phyloP scores from a whole-genome alignment of 805 yeast species.

The Nakazawaea wickerhamii region DNA sequence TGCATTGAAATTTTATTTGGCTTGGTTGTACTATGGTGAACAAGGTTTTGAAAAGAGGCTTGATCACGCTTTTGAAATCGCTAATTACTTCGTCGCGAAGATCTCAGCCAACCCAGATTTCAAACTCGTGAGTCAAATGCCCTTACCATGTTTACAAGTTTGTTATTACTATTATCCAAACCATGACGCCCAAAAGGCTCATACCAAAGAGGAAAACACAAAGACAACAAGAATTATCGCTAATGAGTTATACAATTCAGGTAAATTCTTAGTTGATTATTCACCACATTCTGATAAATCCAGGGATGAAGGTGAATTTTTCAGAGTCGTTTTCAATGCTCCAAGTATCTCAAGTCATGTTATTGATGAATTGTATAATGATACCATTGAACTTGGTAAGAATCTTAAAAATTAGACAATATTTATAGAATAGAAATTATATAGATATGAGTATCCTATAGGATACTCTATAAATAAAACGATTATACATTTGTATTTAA shows the following conservation, averaged over 20 bases:
- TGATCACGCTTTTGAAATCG: conserved; percentile 66
- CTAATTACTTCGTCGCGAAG: conserved; percentile 51
- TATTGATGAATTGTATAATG: conserved; percentile 35
- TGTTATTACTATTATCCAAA: conserved; percentile 68
- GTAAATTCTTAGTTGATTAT: conserved; percentile 72
- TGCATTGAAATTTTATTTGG: conserved; percentile 68
- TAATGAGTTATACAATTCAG: conserved; percentile 48
- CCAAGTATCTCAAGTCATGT: conserved; percentile 46
- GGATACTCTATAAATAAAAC: too few species aligned
- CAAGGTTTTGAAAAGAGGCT: conserved; percentile 60
- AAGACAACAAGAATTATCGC: conserved; percentile 58
- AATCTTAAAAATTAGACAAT: too few species aligned
- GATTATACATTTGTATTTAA: too few species aligned
- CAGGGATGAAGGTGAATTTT: conserved; percentile 60
- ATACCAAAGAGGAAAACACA: conserved; percentile 37
- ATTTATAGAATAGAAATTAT: too few species aligned
- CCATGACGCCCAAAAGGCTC: conserved; percentile 17
- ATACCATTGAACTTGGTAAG: background rate
- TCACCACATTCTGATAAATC: conserved; percentile 55
- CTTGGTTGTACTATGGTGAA: conserved; percentile 77
- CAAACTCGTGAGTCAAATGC: conserved; percentile 45
- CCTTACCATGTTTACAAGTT: conserved; percentile 78
- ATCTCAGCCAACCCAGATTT: conserved; percentile 39
- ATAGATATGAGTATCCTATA: too few species aligned
- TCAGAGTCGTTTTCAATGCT: conserved; percentile 77